phyloP scores from a whole-genome alignment of 2,329 filamentous ascomycete genomes.

The Cladophialophora yegresii region DNA sequence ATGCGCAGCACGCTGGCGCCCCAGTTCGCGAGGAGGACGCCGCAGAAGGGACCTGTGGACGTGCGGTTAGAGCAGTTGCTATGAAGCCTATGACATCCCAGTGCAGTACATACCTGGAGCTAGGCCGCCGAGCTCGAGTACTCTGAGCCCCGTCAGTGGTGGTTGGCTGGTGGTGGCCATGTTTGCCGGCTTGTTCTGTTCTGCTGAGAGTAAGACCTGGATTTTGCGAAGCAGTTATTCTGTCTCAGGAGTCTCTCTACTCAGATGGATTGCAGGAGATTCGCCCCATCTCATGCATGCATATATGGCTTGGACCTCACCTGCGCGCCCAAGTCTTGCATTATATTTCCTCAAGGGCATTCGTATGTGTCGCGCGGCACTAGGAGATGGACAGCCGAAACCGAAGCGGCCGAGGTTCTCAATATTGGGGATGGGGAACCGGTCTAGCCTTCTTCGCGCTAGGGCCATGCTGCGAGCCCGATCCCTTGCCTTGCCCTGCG shows the following conservation, averaged over 20 bases:
- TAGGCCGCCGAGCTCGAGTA: constrained; percentile 67
- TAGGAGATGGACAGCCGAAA: not conserved
- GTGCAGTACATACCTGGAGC: constrained; percentile 57
- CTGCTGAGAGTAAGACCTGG: not conserved
- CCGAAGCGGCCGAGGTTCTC: constrained; percentile 11
- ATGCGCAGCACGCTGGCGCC: constrained; percentile 85
- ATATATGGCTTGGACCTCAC: not conserved
- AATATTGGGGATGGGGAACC: not conserved
- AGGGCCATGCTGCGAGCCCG: too few relatives aligned
- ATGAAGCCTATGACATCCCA: not conserved
- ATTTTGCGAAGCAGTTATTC: not conserved
- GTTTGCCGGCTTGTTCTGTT: constrained; percentile 9
- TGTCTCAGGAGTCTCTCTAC: not conserved
- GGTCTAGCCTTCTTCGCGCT: not conserved
- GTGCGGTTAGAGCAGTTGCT: too few relatives aligned
- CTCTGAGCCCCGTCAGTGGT: constrained; percentile 60
- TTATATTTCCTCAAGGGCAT: not conserved
- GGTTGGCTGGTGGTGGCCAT: constrained; percentile 38
- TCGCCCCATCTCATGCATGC: not conserved
- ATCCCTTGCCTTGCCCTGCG: too few relatives aligned
- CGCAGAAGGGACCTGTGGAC: constrained; percentile 83
- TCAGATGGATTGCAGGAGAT: not conserved
- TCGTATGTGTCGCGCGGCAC: not conserved
- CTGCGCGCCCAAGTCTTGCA: not conserved
- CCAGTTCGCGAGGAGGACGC: constrained; percentile 84